Evolutionary conservation across 2,329 filamentous ascomycete species (phyloP).

Genomic region (Trichoderma koningii): DNA sequence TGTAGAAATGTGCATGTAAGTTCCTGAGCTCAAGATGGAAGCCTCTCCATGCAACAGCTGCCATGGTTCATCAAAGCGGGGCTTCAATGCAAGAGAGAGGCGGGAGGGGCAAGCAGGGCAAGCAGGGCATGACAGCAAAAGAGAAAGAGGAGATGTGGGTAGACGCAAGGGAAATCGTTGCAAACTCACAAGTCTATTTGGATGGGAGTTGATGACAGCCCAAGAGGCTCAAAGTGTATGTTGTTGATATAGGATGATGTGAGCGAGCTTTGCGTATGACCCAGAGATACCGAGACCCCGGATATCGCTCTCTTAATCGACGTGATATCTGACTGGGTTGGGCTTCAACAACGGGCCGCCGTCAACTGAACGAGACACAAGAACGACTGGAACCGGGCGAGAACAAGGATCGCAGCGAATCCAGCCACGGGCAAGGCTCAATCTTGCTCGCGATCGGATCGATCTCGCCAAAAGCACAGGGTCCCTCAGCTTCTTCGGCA

Average conservation of each 20-base stretch:
- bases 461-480: neutral
- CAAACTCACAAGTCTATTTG: constrained; percentile 9
- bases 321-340: constrained; percentile 5
- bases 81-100: constrained; percentile 12
- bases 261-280: neutral
- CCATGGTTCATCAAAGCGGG: constrained; percentile 23
- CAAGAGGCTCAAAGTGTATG: neutral
- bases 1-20: neutral
- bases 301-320: neutral
- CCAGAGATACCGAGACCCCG: neutral
- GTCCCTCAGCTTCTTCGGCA: neutral
- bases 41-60: constrained; percentile 18
- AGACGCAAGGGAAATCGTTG: neutral
- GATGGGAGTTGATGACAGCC: neutral
- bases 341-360: constrained; percentile 10
- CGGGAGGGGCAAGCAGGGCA: constrained; percentile 9
- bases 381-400: too few relatives aligned
- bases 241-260: neutral
- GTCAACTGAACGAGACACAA: neutral
- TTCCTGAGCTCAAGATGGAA: constrained; percentile 1
- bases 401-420: neutral
- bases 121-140: neutral
- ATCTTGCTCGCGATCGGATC: constrained; percentile 14
- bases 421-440: neutral
- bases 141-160: neutral